phyloP scores from a whole-genome alignment of 2,329 filamentous ascomycete genomes.

The Pyricularia sp. region DNA sequence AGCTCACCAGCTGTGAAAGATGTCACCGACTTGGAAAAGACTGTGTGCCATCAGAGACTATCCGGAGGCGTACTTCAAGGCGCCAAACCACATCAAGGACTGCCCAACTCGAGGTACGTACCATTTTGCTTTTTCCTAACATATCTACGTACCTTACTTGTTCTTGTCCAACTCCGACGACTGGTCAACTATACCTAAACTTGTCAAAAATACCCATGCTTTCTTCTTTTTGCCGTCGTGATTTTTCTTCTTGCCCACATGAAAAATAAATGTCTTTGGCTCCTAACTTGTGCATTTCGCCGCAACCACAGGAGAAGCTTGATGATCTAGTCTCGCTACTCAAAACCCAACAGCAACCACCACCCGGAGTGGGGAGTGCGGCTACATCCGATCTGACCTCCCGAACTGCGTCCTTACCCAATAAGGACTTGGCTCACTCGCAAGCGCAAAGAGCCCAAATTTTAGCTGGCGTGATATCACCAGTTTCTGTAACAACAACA shows the following conservation, averaged over 20 bases:
- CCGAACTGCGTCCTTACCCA: conserved; percentile 6
- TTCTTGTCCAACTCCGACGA: too few species aligned
- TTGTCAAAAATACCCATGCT: too few species aligned
- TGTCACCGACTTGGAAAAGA: conserved; percentile 34
- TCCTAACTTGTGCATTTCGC: background rate
- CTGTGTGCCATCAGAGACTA: conserved; percentile 30
- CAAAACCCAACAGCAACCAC: conserved; percentile 12
- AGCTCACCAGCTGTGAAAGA: conserved; percentile 7
- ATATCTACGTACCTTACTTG: too few species aligned
- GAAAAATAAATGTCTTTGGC: too few species aligned
- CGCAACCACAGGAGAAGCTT: conserved; percentile 25
- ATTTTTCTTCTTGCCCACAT: too few species aligned
- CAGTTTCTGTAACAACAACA: background rate
- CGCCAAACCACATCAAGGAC: conserved; percentile 21
- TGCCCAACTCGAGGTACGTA: conserved; percentile 25
- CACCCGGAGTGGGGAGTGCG: conserved; percentile 2
- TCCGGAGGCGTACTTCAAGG: conserved; percentile 24
- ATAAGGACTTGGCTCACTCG: conserved; percentile 3
- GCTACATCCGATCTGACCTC: conserved; percentile 12
- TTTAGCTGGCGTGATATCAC: too few species aligned
- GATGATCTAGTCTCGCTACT: conserved; percentile 34
- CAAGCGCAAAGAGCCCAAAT: too few species aligned
- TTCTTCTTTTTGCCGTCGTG: too few species aligned
- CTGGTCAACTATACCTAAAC: too few species aligned
- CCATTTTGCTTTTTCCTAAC: too few species aligned